phyloP scores from a whole-genome alignment of 108 stramenopile species.

The Nitzschia palea region DNA sequence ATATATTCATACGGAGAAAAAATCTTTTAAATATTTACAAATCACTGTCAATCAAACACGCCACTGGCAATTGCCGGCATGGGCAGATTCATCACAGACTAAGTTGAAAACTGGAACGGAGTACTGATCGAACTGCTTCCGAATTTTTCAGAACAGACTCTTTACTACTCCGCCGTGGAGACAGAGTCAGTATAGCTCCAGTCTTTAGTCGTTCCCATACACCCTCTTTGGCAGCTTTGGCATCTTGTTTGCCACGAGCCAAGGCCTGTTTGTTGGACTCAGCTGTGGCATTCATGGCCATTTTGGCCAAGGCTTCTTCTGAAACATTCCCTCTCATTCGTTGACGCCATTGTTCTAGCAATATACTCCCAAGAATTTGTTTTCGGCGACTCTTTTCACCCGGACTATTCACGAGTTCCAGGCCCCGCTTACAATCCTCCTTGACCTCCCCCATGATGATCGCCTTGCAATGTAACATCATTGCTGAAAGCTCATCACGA shows the following conservation, averaged over 20 bases:
- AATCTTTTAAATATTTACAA: too few relatives aligned
- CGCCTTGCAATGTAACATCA: not conserved
- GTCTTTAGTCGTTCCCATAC: not conserved
- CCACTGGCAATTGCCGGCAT: too few relatives aligned
- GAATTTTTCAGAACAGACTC: too few relatives aligned
- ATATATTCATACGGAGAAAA: too few relatives aligned
- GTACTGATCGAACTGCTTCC: too few relatives aligned
- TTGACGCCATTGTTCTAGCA: not conserved
- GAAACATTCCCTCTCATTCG: not conserved
- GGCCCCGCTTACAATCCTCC: not conserved
- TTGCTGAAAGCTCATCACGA: not conserved
- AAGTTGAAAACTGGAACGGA: too few relatives aligned
- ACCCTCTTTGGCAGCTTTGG: not conserved
- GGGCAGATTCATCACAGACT: too few relatives aligned
- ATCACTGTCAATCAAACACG: too few relatives aligned
- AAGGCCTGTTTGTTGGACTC: not conserved
- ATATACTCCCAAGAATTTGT: not conserved
- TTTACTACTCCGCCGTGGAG: too few relatives aligned
- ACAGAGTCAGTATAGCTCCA: not conserved
- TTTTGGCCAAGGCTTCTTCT: not conserved
- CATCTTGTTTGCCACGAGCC: slow-evolving; percentile 5
- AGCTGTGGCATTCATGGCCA: not conserved
- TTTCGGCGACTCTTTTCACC: not conserved
- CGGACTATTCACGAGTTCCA: not conserved
- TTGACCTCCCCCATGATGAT: not conserved